Percentiles rank a stretch among this genome's conserved stretches.
Conservation (phyloP, 2,329 filamentous ascomycete genomes). For the Thyridium curvatum region DNA sequence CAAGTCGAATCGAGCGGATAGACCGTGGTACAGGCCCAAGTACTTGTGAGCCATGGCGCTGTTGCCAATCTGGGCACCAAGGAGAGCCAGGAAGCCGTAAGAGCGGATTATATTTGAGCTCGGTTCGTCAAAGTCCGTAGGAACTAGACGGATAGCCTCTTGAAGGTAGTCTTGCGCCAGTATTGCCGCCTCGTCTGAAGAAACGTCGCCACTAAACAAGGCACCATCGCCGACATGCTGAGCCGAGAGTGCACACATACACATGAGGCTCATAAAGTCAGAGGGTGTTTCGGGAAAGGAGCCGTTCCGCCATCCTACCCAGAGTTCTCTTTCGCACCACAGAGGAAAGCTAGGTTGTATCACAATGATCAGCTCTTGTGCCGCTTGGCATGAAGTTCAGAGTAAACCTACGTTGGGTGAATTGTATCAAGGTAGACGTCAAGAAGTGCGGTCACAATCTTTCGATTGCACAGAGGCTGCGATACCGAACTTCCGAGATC, state of each 20-base stretch:
- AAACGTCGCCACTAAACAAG: conserved; percentile 2
- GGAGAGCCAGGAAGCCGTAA: conserved; percentile 6
- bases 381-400: too few relatives aligned
- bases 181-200: too few relatives aligned
- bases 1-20: conserved; percentile 8
- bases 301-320: conserved; percentile 1
- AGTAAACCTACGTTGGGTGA: conserved; percentile 1
- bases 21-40: conserved; percentile 12
- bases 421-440: conserved; percentile 6
- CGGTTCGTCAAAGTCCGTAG: too few relatives aligned
- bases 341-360: conserved; percentile 2
- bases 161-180: too few relatives aligned
- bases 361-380: not conserved
- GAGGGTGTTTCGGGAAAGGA: not conserved
- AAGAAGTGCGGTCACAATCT: conserved; percentile 1
- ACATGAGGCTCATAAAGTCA: conserved; percentile 4
- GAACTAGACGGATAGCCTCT: too few relatives aligned
- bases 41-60: conserved; percentile 8
- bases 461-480: not conserved
- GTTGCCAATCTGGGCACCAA: conserved; percentile 6
- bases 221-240: conserved; percentile 4
- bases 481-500: too few relatives aligned
- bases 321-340: conserved; percentile 5
- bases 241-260: conserved; percentile 4
- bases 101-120: not conserved